Evolutionary conservation across 257 asterid species (phyloP), one percentile per base, ranked within the genome.

Genomic region (Fraxinus cuspidata): DNA sequence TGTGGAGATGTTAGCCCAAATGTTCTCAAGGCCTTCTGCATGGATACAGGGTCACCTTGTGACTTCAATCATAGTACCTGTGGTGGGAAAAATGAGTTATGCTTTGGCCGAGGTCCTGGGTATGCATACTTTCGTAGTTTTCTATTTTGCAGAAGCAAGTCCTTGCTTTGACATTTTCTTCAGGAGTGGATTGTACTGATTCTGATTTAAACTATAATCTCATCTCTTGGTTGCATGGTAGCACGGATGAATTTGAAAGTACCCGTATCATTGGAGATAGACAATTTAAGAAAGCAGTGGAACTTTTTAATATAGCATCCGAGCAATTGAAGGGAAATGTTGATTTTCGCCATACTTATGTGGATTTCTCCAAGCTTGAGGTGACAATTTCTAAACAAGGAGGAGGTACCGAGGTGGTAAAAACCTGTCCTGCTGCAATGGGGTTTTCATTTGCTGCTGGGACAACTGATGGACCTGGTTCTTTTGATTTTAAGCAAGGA

Each of bases 361-460:
- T 93, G 74, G 89, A 93, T 86, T 96, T 96, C 87, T 89, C 98
- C 68, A 84, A 89, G 16, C 92, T 92, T 67, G 85, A 88, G 80
- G 97, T 96, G 74, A 86, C 92, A 73, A 88, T 92, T 66, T 78
- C 91, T 15, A 87, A 84, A 74, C 87, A 85, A 75, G 94, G 87
- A 28, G 94, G 91, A 70, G 86, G 86, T 78, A 77, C 80, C 49
- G 79, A 89, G 71, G 88, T 75, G 47, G 92, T 88, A 18, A 92
- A 87, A 83, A 96, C 99, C 32, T 96, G 99, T 83, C 97, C 99
- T 71, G 98, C 99, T 27, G 97, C 99, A 28, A 92, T 96, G 99
- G 99, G 99, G n/a, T 96, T 96, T 86, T 97, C 92, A 58, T 96
- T 96, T 87, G 99, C 99, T 77, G 99, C 99, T 65, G 99, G 99